These are phyloP conservation scores for Diphasiastrum complanatum DNA, from an alignment of 83 land plant genomes.

Conservation along the genomic window DNA sequence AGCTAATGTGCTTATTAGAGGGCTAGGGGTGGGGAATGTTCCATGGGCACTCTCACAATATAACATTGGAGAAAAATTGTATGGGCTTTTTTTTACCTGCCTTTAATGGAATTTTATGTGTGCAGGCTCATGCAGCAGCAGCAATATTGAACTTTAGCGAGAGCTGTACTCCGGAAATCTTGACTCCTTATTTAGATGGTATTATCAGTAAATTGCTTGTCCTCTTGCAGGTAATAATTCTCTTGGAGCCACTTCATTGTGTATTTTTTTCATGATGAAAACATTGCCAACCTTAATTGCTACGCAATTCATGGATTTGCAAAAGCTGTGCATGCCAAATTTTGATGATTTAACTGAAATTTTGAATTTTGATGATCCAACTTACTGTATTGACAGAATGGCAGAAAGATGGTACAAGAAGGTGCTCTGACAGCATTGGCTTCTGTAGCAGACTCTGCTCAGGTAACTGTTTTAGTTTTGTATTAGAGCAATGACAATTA, in stretches of 20 bases:
- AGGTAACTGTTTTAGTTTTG: slow-evolving; percentile 36
- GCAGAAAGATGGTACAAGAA: slow-evolving; percentile 95
- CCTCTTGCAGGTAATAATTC: slow-evolving; percentile 65
- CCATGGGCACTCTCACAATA: too few relatives aligned
- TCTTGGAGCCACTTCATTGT: too few relatives aligned
- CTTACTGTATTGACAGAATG: slow-evolving; percentile 47
- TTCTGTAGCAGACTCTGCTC: slow-evolving; percentile 96
- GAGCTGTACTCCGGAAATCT: slow-evolving; percentile 91
- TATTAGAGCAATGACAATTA: too few relatives aligned
- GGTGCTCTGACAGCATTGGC: slow-evolving; percentile 93
- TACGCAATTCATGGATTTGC: too few relatives aligned
- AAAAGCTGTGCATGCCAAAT: not conserved
- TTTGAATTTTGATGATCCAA: slow-evolving; percentile 1
- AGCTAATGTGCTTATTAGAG: too few relatives aligned
- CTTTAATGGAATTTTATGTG: slow-evolving; percentile 3
- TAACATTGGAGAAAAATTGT: not conserved
- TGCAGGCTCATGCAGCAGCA: slow-evolving; percentile 97
- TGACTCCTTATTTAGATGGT: slow-evolving; percentile 92
- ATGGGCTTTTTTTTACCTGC: not conserved
- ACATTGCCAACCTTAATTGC: too few relatives aligned
- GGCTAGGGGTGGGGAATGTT: too few relatives aligned
- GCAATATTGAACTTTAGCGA: slow-evolving; percentile 97
- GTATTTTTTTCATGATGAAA: too few relatives aligned
- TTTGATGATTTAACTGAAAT: not conserved
- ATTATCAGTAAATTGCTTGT: slow-evolving; percentile 84